Percentiles rank a stretch among this genome's conserved stretches.
phyloP scores from a whole-genome alignment of 306 rosid genomes.

The Gillenia trifoliata region DNA sequence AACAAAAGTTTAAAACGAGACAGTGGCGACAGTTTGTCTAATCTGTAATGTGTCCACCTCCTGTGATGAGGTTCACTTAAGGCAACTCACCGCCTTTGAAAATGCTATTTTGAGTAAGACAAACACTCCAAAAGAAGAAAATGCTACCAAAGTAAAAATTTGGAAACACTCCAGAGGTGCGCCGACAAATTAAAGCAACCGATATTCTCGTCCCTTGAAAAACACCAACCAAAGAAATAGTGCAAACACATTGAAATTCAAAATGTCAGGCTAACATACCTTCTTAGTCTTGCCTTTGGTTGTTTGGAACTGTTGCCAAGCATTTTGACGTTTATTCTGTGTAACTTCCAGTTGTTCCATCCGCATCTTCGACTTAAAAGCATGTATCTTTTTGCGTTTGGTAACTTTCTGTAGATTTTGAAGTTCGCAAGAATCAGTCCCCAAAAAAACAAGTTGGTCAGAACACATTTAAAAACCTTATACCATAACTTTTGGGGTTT shows the following conservation, averaged over 20 bases:
- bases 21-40: neutral
- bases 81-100: neutral
- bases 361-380: constrained; percentile 96
- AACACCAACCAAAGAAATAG: neutral
- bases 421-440: constrained; percentile 20
- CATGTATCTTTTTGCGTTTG: constrained; percentile 91
- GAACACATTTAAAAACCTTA: neutral
- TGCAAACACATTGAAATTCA: neutral
- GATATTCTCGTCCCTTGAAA: neutral
- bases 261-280: constrained; percentile 36
- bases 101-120: neutral
- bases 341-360: constrained; percentile 96
- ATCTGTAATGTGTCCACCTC: neutral
- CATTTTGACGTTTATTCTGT: constrained; percentile 96
- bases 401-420: constrained; percentile 57
- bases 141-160: neutral
- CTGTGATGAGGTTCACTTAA: neutral
- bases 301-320: constrained; percentile 98
- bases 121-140: neutral
- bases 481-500: constrained; percentile 4
- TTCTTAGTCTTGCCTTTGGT: constrained; percentile 92
- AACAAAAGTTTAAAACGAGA: neutral
- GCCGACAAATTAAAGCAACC: neutral
- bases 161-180: neutral
- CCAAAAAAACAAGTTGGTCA: neutral